phyloP scores from a whole-genome alignment of 2,329 filamentous ascomycete genomes.

The Aspergillus ochraceus region DNA sequence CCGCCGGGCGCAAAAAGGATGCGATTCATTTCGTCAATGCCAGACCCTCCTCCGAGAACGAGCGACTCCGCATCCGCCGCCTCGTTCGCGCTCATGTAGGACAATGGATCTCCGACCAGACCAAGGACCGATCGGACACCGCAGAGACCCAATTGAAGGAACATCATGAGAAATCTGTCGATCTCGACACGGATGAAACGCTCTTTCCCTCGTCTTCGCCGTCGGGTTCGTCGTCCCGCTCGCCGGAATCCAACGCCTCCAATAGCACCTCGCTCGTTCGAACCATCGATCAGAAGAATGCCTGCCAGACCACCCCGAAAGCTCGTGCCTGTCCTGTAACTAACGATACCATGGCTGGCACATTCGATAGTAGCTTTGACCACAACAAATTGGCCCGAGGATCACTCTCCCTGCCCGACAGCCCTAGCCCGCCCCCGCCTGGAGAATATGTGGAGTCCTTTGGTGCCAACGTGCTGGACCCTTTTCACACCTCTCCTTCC shows the following conservation, averaged over 20 bases:
- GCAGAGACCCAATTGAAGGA: conserved; percentile 3
- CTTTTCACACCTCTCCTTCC: conserved; percentile 27
- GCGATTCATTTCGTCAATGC: conserved; percentile 37
- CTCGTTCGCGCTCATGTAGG: conserved; percentile 36
- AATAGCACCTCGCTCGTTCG: background rate
- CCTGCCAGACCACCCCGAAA: background rate
- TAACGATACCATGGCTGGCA: background rate
- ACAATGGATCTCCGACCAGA: conserved; percentile 38
- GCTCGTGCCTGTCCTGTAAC: background rate
- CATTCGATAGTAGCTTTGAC: background rate
- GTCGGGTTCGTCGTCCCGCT: conserved; percentile 7
- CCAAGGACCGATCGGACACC: conserved; percentile 26
- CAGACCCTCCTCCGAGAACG: conserved; percentile 29
- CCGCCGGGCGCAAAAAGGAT: conserved; percentile 21
- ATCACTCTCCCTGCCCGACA: background rate
- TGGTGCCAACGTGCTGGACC: conserved; percentile 26
- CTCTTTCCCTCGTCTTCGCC: conserved; percentile 9
- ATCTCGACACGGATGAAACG: conserved; percentile 1
- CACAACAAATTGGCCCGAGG: background rate
- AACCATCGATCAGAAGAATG: background rate
- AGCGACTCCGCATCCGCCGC: conserved; percentile 28
- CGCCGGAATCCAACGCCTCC: conserved; percentile 7
- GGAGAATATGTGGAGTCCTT: conserved; percentile 19
- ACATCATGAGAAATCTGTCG: background rate
- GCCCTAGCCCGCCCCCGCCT: background rate